These are phyloP conservation scores for Solidago caesia DNA, from an alignment of 129 eudicot genomes.

Conservation along the genomic window DNA sequence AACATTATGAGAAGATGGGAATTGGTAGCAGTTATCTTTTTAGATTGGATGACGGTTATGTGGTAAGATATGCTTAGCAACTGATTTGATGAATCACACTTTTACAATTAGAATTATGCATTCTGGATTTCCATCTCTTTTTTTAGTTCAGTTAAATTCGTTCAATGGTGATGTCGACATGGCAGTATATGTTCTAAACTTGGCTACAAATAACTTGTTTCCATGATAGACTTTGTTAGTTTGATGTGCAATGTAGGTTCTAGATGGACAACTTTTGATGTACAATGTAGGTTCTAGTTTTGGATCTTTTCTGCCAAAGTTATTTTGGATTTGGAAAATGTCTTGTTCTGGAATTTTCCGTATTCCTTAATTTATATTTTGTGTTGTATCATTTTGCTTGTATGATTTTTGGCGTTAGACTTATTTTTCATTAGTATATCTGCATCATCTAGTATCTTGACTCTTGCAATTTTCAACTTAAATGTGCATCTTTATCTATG, in stretches of 20 bases:
- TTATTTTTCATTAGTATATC: neutral
- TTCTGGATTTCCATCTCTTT: neutral
- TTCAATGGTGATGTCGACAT: neutral
- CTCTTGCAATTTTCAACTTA: neutral
- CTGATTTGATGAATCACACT: slow-evolving; percentile 6
- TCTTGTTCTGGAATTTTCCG: neutral
- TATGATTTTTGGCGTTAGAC: neutral
- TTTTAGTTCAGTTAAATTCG: neutral
- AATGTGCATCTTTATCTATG: neutral
- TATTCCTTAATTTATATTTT: neutral
- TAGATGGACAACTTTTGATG: neutral
- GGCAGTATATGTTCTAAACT: neutral
- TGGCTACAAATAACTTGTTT: neutral
- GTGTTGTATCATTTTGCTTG: neutral
- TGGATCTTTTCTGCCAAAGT: neutral
- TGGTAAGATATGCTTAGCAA: slow-evolving; percentile 57
- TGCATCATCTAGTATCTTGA: neutral
- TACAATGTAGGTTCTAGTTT: neutral
- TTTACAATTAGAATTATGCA: neutral
- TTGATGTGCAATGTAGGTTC: neutral
- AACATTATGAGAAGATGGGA: slow-evolving; percentile 90
- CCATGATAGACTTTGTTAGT: neutral
- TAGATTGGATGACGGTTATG: slow-evolving; percentile 96
- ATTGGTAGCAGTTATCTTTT: slow-evolving; percentile 99
- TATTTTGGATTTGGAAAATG: neutral